Base-by-base conservation (phyloP, 257 asterid genomes). In the Forsythia viridissima region DNA sequence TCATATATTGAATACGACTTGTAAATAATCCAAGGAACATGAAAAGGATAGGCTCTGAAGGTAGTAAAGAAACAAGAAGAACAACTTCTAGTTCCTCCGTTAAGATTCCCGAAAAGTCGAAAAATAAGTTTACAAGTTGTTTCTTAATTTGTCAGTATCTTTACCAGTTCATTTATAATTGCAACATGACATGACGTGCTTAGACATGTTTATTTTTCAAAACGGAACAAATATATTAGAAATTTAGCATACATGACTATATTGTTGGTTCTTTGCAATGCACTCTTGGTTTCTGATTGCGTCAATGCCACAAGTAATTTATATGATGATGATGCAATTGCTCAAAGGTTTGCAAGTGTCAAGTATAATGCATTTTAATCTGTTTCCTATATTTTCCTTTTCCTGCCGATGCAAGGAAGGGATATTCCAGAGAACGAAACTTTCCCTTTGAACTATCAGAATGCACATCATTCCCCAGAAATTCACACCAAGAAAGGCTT, bases 401-500 rank as follows among this genome's bases (percentile, higher is more conserved):
- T 38, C 24, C 38, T 73, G 63, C 71, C 42, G 16, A 76, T 80
- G 48, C 59, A 83, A 88, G 92, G 86, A 73, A 72, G 76, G 73
- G 83, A 86, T 59, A 82, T 41, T 38, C 80, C 85, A 55, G 90
- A 86, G 79, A 87, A 85, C 24, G 78, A 67, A 73, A 78, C 79
- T 81, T 72, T 77, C 79, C 12, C 78, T 51, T 75, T 57, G 43
- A 71, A 83, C 81, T 76, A 80, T 90, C 87, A 79, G 84, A 73
- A 52, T 65, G 59, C 79, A 76, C 78, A 44, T 79, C 84, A 81
- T 71, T 84, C 84, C 80, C 91, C 71, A 72, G 84, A 66, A 80
- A 74, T 61, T 77, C 83, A 82, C 74, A 76, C 82, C 78, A 71
- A 76, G 41, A 79, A 81, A 65, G 83, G 40, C 61, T 72, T 52